Percentiles rank a stretch among this genome's conserved stretches.
phyloP scores from a whole-genome alignment of 1,284 basidiomycete genomes.

The Rhodotorula glutinis region DNA sequence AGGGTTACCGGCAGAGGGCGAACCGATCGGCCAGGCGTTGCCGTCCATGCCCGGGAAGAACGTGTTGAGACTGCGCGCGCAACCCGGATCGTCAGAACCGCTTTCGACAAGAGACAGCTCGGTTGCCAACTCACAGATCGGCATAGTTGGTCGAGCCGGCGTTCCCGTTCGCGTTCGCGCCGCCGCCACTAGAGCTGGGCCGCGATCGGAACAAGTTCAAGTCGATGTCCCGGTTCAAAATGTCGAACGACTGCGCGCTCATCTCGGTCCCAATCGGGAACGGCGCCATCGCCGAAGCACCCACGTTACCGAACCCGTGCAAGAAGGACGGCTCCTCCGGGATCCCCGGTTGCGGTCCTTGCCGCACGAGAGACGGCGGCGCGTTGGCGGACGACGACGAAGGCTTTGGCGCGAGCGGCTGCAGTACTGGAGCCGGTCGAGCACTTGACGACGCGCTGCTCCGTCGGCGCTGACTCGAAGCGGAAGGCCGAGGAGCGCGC shows the following conservation, averaged over 20 bases:
- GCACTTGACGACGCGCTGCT: neutral
- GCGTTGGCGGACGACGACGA: neutral
- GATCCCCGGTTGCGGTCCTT: neutral
- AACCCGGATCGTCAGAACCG: neutral
- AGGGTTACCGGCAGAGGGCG: neutral
- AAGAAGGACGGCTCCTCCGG: neutral
- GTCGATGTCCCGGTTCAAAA: constrained; percentile 27
- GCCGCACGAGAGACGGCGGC: neutral
- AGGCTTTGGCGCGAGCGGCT: neutral
- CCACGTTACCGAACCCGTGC: neutral
- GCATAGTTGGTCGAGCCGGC: constrained; percentile 19
- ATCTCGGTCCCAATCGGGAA: neutral
- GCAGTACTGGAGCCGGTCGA: neutral
- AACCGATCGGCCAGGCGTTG: neutral
- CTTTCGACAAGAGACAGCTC: neutral
- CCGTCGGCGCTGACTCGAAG: neutral
- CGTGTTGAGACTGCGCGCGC: constrained; percentile 25
- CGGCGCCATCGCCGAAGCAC: neutral
- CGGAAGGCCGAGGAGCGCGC: neutral
- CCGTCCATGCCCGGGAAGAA: constrained; percentile 25
- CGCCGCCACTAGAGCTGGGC: constrained; percentile 23
- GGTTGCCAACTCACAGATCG: constrained; percentile 21
- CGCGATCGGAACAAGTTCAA: constrained; percentile 29
- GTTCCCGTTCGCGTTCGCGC: neutral
- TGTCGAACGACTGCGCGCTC: constrained; percentile 29